Evolutionary conservation across 2,329 filamentous ascomycete species (phyloP).

Genomic region (Fusarium buxicola): DNA sequence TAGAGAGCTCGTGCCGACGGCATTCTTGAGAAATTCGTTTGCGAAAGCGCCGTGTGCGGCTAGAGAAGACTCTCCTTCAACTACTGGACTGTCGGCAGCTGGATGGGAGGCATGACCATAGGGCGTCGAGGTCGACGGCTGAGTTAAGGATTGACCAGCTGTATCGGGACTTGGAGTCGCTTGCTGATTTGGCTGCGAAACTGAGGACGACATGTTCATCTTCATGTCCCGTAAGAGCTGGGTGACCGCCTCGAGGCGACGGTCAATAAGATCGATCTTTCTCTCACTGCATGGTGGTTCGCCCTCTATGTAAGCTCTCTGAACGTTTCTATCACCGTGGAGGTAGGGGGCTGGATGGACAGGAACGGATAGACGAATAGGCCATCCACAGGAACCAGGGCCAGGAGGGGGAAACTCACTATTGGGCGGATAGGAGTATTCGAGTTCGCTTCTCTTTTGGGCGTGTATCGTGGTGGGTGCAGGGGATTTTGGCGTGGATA

Average conservation of each 20-base stretch:
- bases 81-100: conserved; percentile 46
- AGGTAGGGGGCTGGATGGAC: neutral
- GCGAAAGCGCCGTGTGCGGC: conserved; percentile 61
- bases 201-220: conserved; percentile 36
- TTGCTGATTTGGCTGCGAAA: conserved; percentile 17
- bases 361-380: neutral
- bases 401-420: conserved; percentile 44
- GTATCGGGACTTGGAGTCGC: conserved; percentile 29
- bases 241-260: conserved; percentile 50
- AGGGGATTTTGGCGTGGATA: conserved; percentile 52
- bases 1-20: conserved; percentile 47
- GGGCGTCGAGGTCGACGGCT: conserved; percentile 29
- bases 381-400: neutral
- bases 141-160: conserved; percentile 27
- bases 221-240: conserved; percentile 51
- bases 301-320: neutral
- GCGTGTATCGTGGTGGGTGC: conserved; percentile 48
- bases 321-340: neutral
- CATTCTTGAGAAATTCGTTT: conserved; percentile 57
- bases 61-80: conserved; percentile 60
- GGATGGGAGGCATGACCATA: conserved; percentile 34
- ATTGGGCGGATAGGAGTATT: conserved; percentile 53
- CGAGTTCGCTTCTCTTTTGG: conserved; percentile 53
- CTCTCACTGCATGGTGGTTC: conserved; percentile 46
- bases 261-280: conserved; percentile 55